phyloP scores from a whole-genome alignment of 805 yeast species.

The Priceomyces carsonii region DNA sequence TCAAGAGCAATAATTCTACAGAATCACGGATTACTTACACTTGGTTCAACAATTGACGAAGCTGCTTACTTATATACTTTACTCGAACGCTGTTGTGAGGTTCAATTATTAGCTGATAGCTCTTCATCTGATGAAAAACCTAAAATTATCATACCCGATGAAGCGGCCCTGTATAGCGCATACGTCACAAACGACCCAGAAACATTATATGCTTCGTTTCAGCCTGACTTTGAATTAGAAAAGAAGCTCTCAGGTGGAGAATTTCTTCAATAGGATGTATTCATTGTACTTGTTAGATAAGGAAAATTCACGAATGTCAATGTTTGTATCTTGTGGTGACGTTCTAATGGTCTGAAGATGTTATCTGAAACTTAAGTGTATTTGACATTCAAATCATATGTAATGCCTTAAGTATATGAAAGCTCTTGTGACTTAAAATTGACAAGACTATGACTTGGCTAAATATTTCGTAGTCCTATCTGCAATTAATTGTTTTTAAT shows the following conservation, averaged over 20 bases:
- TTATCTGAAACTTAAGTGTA: no score
- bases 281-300: no score
- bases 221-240: constrained; percentile 60
- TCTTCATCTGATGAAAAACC: constrained; percentile 42
- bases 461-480: no score
- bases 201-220: constrained; percentile 69
- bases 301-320: no score
- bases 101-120: constrained; percentile 36
- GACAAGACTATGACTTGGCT: no score
- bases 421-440: no score
- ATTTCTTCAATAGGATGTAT: no score
- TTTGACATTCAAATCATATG: no score
- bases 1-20: constrained; percentile 33
- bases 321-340: no score
- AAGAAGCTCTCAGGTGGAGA: constrained; percentile 32
- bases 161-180: constrained; percentile 67
- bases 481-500: no score
- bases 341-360: no score
- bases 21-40: constrained; percentile 37
- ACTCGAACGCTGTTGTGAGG: constrained; percentile 32
- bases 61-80: constrained; percentile 35
- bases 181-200: constrained; percentile 65
- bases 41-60: constrained; percentile 36
- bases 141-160: constrained; percentile 51
- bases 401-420: no score